Evolutionary conservation across 2,329 filamentous ascomycete species (phyloP).

Genomic region (Pseudogymnoascus sp.): DNA sequence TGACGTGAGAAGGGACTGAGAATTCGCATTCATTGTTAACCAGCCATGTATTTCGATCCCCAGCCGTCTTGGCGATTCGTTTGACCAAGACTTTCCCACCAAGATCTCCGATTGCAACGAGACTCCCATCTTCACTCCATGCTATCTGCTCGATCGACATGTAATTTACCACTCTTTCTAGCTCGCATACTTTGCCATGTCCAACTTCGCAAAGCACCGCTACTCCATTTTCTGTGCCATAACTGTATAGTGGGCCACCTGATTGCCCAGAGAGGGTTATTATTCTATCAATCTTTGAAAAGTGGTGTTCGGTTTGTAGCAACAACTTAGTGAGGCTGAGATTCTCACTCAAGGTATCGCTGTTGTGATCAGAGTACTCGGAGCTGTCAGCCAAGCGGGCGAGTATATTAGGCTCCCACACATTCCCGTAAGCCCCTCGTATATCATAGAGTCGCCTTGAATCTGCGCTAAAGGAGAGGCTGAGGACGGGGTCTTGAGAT

Average conservation of each 20-base stretch:
- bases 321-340: not conserved
- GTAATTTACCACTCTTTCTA: not conserved
- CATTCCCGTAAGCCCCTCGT: constrained; percentile 17
- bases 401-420: constrained; percentile 25
- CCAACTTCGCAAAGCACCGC: not conserved
- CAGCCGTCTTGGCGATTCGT: not conserved
- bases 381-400: constrained; percentile 16
- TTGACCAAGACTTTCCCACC: not conserved
- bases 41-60: not conserved
- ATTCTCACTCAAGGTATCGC: constrained; percentile 5
- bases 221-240: not conserved
- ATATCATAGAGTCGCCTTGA: constrained; percentile 20
- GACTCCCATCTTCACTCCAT: not conserved
- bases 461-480: constrained; percentile 21
- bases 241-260: not conserved
- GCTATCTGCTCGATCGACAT: constrained; percentile 4
- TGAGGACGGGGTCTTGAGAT: not conserved
- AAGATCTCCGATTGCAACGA: not conserved
- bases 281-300: not conserved
- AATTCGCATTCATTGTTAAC: not conserved
- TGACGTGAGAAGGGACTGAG: not conserved
- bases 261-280: not conserved
- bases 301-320: not conserved
- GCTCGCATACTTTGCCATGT: not conserved
- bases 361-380: constrained; percentile 5